Conservation (phyloP, 148 eudicot species). For the Nyssa sinensis region DNA sequence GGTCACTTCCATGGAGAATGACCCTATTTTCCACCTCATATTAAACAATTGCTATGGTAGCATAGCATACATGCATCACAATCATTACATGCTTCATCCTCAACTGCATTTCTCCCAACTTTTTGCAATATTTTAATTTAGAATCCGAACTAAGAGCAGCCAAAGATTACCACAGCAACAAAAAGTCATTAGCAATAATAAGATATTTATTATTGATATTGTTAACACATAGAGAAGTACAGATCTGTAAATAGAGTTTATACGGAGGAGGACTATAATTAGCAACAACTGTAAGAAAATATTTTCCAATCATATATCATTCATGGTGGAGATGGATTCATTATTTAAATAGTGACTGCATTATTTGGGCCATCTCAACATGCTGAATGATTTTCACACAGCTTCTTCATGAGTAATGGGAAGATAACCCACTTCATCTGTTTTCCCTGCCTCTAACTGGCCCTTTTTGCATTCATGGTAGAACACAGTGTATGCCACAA, state of each 20-base stretch:
- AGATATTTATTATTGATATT: background rate
- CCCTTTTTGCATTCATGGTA: background rate
- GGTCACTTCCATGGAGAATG: too few species aligned
- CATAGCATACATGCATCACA: background rate
- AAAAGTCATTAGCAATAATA: background rate
- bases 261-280: too few species aligned
- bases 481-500: conserved; percentile 6
- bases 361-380: background rate
- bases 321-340: too few species aligned
- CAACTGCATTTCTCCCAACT: too few species aligned
- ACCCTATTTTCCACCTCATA: background rate
- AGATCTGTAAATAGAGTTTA: too few species aligned
- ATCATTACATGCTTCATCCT: background rate
- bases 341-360: background rate
- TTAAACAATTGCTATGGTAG: background rate
- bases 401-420: background rate
- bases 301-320: too few species aligned
- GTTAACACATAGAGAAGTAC: too few species aligned
- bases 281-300: too few species aligned
- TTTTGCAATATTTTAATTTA: too few species aligned
- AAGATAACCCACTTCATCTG: background rate
- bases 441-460: background rate
- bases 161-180: background rate
- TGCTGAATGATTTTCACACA: background rate
- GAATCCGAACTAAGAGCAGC: too few species aligned